Evolutionary conservation across 352 stramenopile species (phyloP), one percentile per base, ranked within the genome.

Genomic region (Globisporangium yorkense): DNA sequence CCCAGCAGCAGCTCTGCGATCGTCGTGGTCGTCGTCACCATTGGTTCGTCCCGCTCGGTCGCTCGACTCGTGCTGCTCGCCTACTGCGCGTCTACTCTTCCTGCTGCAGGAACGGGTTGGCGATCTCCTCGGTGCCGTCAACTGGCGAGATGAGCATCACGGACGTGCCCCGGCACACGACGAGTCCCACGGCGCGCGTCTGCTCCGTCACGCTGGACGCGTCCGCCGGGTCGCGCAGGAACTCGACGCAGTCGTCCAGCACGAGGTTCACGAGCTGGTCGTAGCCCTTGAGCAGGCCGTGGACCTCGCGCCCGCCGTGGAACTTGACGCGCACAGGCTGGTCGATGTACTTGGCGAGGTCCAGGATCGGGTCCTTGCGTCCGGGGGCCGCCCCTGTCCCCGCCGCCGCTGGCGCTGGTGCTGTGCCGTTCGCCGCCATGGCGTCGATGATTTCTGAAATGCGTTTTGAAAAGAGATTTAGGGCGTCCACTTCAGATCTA

Each of bases 221-320:
- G 68, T 98, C 92, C 56, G 89, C 94, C 6, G 88, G 78, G 68
- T 97, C 90, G 75, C 94, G 84, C 64, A 99, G 49, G 67, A 94
- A 98, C 79, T 99, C 96, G 57, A 98, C 75, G 65, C 90, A 96
- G 67, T 99, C 92, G 63, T 99, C 96, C 52, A 99, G 82, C 48
- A 98, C 96, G 44, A 99, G 81, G 82, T 99, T 99, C 41, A 98
- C 92, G 39, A 99, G 75, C 66, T 98, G 89, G 71, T 99, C 96
- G 75, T 98, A 99, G 57, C 96, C 96, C 68, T 97, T 96, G 44
- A 99, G 76, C 46, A 88, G 84, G 57, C 96, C 96, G 57, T 86
- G 77, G 16, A 98, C 77, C 71, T 98, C 93, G 57, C 94, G 74
- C 0, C 96, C 96, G 29, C 94, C 96, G 40, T 97, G 77, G 60